Evolutionary conservation across 352 stramenopile genomes (phyloP), one percentile per base, ranked within the genome.

Genomic region (Phytophthora rubi): DNA sequence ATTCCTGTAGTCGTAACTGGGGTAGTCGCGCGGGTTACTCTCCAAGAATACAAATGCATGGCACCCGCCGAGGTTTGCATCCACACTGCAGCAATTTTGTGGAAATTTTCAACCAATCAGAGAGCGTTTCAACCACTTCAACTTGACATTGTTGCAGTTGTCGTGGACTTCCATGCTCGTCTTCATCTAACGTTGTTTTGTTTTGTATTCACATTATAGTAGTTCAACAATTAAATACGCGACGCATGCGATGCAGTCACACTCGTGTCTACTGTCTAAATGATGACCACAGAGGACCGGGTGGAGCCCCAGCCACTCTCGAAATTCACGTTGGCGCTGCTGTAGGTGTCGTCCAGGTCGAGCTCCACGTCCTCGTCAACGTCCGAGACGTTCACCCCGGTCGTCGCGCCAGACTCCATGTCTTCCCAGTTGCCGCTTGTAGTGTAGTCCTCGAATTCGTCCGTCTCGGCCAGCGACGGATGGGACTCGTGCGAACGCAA

Each of bases 371-470:
- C 48, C 26, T 81, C 76, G 49, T 80, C 70, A 4, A 70, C 59
- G 3, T 71, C 65, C 10, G 39, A 61, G 28, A 18, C 47, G 30
- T 75, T 60, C 47, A 73, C 28, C 0, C 61, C 53, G 6, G 44
- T 49, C 2, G 58, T 66, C 9, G 53, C 12, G 2, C 61, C 61
- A 1, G 59, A 76, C 15, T 79, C 63, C 59, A 65, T 68, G 45
- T 76, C 68, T 39, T 73, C 64, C 62, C 68, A 79, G 16, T 79
- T 76, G n/a, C 63, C 55, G 53, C 61, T 78, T 3, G 53, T 53
- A 1, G 56, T 30, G 10, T 71, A 79, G 3, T 75, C 71, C 56
- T 79, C 65, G 44, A 79, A 80, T 6, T 80, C 73, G 28, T 82
- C 68, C 30, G 65, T 70, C 57, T 70, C 62, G 0, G 63, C 63